These are phyloP conservation scores for Monosporascus sp. DNA, from an alignment of 2,329 filamentous ascomycete species.

Conservation along the genomic window DNA sequence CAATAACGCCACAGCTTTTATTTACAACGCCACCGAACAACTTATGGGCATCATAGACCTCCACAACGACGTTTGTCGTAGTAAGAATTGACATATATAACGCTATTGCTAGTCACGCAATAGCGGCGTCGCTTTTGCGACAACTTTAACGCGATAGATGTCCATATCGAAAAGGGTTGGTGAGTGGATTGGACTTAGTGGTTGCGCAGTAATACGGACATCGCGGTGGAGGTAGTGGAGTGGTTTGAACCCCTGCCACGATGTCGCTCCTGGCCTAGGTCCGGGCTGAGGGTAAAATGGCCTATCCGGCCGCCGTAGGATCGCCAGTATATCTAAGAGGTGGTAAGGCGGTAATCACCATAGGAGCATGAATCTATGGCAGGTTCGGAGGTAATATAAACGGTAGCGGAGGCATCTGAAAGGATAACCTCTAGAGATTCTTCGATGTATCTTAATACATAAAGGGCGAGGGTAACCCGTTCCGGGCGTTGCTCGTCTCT, in stretches of 20 bases:
- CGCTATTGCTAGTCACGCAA: no score
- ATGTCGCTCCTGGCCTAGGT: conserved; percentile 34
- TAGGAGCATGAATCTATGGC: conserved; percentile 34
- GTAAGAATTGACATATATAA: no score
- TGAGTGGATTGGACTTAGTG: no score
- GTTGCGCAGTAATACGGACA: no score
- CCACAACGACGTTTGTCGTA: no score
- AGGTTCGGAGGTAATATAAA: conserved; percentile 47
- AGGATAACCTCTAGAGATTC: conserved; percentile 45
- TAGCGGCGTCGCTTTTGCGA: no score
- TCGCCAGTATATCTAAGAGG: conserved; percentile 48
- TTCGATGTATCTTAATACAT: conserved; percentile 54
- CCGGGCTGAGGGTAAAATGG: conserved; percentile 46
- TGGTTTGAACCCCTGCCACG: conserved; percentile 39
- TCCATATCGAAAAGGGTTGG: no score
- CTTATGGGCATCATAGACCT: no score
- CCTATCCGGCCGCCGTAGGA: conserved; percentile 32
- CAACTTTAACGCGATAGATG: no score
- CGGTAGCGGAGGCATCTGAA: conserved; percentile 51
- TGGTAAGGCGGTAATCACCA: conserved; percentile 45
- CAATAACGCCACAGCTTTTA: no score
- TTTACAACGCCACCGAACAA: no score
- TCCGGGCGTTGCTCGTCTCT: conserved; percentile 13
- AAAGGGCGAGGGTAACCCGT: conserved; percentile 20
- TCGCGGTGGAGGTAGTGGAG: no score